Base-by-base conservation (phyloP, 257 asterid species). In the Thymus quinquecostatus region DNA sequence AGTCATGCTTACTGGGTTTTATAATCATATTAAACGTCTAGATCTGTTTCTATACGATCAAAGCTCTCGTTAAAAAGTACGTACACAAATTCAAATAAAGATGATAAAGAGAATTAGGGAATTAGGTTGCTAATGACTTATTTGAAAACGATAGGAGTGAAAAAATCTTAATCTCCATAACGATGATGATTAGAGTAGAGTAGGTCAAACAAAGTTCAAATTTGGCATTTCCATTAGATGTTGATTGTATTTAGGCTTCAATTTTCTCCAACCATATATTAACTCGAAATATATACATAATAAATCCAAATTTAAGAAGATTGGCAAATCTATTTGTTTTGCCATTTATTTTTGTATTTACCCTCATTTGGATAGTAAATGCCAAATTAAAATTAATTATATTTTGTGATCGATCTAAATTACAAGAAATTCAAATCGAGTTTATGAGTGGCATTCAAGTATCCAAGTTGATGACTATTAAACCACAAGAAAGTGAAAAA, bases 381-480 rank as follows among this genome's bases (percentile, higher is more conserved):
- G 64, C 47, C 79, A 63, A 78, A 63, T 10, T 33, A 68, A 45
- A 21, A 10, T 14, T 51, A 41, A 57, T 41, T 62, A 57, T 29
- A 30, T 14, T 61, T 45, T 36, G 27, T 67, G 51, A 60, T 29
- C 30, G 51, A 60, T 29, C 30, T 3, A 65, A 38, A 41, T 43
- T 21, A 63, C 1, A 75, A 1, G 33, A n/a, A 61, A 64, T 32
- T 64, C 55, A 48, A 11, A 29, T 5, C 38, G 54, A 67, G 40
- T 21, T 48, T 2, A 60, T 54, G 84, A 77, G 87, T 71, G 92
- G 87, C 76, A 40, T 8, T 47, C 68, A 38, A 64, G 32, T 6
- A 78, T 47, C 86, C 89, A 86, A 74, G 87, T 82, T 61, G 82
- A 77, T 69, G 62, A 47, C 64, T 47, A 73, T 2, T 62, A 71